Evolutionary conservation across 2,329 filamentous ascomycete genomes (phyloP), one percentile per base, ranked within the genome.

Genomic region (Cercospora sp.): DNA sequence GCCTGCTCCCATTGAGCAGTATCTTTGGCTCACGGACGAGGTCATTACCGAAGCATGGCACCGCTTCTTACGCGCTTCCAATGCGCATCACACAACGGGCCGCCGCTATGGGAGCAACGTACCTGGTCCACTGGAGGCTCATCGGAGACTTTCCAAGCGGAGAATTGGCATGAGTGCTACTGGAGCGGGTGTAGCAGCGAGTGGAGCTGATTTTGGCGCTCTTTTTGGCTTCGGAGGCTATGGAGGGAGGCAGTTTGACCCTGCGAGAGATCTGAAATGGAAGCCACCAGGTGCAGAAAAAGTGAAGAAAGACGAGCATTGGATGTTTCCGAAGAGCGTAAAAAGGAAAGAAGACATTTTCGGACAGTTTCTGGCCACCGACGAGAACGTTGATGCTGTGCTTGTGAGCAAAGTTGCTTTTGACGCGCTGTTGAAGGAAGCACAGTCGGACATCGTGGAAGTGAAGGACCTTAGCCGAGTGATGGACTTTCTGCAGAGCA

Each of bases 81-180:
- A 70, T 55, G 48, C 70, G 53, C 53, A 68, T 33, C 64, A 51
- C 16, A 63, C 26, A n/a, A 30, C 59, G 18, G 68, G 65, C 16
- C 67, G 78, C 74, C 84, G 87, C 70, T 81, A 87, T 83, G 87
- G 85, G 72, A 88, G 87, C 80, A 83, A 83, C 71, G 84, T 88
- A 3, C 88, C 88, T 10, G 88, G 88, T 2, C 88, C 88, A 74
- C 80, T 89, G 79, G 88, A 90, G 78, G 87, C 87, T 57, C 83
- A 84, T 69, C 82, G 83, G 74, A 81, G 88, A 63, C 79, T 84
- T 57, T 80, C 85, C 2, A 88, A 83, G 76, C 81, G 88, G 64
- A 82, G 84, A 63, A 88, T 88, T 79, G 85, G 81, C 63, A 63
- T 75, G 33, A 71, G 69, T 20, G 67, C 68, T 51, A 65, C 61